Evolutionary conservation across 2,329 filamentous ascomycete genomes (phyloP).

Genomic region (Knufia fluminis): DNA sequence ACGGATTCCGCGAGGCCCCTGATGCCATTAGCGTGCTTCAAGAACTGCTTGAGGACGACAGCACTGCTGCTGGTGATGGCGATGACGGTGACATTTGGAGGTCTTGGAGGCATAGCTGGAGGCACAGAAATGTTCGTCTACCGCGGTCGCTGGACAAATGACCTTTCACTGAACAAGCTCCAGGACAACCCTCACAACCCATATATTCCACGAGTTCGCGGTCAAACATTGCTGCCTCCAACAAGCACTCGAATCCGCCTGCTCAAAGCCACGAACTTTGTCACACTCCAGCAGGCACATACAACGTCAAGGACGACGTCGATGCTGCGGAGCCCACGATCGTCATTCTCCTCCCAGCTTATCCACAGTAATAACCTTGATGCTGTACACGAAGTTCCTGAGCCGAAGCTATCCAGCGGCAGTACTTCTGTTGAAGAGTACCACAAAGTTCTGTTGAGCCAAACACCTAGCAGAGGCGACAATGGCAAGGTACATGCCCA

Average conservation of each 20-base stretch:
- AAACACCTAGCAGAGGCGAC: neutral
- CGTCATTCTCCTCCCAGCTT: neutral
- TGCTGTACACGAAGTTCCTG: neutral
- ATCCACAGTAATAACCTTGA: neutral
- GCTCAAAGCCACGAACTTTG: neutral
- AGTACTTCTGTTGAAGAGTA: neutral
- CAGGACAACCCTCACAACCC: slow-evolving; percentile 21
- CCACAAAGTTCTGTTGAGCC: neutral
- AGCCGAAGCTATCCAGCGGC: neutral
- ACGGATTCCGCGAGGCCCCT: slow-evolving; percentile 18
- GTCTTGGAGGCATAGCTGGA: slow-evolving; percentile 24
- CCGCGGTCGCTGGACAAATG: neutral
- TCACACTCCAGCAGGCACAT: neutral
- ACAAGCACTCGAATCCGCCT: slow-evolving; percentile 17
- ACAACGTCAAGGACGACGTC: neutral
- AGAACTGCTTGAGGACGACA: slow-evolving; percentile 23
- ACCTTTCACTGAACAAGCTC: slow-evolving; percentile 5
- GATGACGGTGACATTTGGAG: slow-evolving; percentile 25
- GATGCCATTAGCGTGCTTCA: slow-evolving; percentile 24
- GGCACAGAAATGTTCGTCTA: slow-evolving; percentile 22
- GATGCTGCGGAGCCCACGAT: neutral
- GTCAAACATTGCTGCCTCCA: slow-evolving; percentile 17
- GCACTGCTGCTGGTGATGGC: slow-evolving; percentile 18
- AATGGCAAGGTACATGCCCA: neutral
- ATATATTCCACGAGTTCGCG: slow-evolving; percentile 19